Conservation (phyloP, 352 stramenopile genomes). For the Phytopythium litorale region DNA sequence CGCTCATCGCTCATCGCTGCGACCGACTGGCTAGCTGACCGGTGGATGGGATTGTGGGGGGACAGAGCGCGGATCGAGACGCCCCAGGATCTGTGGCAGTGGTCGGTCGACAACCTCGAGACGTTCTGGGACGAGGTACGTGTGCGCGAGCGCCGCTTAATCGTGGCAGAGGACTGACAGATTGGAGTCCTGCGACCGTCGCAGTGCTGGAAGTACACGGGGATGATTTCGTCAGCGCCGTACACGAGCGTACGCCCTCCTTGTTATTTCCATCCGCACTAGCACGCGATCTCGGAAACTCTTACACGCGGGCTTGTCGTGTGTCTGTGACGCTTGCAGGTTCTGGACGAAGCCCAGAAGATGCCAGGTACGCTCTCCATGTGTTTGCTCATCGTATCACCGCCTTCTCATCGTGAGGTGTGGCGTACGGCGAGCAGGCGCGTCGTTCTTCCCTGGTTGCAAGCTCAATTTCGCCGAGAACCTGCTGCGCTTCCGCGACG, state of each 20-base stretch:
- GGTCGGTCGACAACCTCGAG: constrained; percentile 66
- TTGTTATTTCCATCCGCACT: neutral
- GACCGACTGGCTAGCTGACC: neutral
- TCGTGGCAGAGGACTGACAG: no score
- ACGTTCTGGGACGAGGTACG: constrained; percentile 50
- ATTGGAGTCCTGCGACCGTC: neutral
- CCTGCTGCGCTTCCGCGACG: constrained; percentile 65
- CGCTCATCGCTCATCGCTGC: no score
- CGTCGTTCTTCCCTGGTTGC: constrained; percentile 70
- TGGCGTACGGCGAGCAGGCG: constrained; percentile 13
- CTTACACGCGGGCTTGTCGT: no score
- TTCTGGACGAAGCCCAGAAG: constrained; percentile 57
- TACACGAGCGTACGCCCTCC: constrained; percentile 28
- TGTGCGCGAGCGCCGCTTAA: no score
- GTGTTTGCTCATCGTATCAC: neutral
- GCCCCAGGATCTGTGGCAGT: constrained; percentile 60
- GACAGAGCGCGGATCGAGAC: constrained; percentile 33
- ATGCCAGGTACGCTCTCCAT: constrained; percentile 31
- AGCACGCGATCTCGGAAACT: no score
- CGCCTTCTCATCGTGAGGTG: neutral
- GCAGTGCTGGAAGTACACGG: constrained; percentile 73
- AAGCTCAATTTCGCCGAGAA: constrained; percentile 78
- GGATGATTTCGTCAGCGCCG: constrained; percentile 49
- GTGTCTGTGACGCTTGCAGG: constrained; percentile 9
- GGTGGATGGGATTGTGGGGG: neutral